phyloP scores from a whole-genome alignment of 2,329 filamentous ascomycete genomes.

The Hypocreales sp. region DNA sequence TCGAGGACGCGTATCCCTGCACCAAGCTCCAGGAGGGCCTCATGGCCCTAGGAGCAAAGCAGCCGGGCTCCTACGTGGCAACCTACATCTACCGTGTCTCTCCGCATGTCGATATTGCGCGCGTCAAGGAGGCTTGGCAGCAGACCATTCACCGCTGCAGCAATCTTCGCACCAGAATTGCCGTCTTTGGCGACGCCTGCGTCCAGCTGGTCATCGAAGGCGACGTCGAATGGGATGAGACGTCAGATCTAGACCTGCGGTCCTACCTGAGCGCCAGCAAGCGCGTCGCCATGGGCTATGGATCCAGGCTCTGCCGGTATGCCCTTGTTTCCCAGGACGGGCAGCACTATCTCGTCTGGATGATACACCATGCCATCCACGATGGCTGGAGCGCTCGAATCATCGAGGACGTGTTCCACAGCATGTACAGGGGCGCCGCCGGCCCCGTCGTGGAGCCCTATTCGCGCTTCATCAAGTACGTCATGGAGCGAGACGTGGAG shows the following conservation, averaged over 20 bases:
- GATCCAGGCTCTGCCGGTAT: constrained; percentile 2
- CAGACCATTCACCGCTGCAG: background rate
- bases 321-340: constrained; percentile 1
- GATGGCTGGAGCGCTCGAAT: too few relatives aligned
- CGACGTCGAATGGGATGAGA: background rate
- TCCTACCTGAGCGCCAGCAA: background rate
- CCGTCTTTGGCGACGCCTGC: constrained; percentile 1
- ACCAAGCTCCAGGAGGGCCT: constrained; percentile 22
- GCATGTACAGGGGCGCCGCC: too few relatives aligned
- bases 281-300: constrained; percentile 1
- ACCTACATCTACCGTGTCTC: constrained; percentile 9
- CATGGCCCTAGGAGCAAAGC: constrained; percentile 15
- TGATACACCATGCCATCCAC: constrained; percentile 10
- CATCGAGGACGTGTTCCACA: too few relatives aligned
- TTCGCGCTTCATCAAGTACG: too few relatives aligned
- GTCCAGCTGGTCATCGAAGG: constrained; percentile 2
- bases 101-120: constrained; percentile 6
- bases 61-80: constrained; percentile 18
- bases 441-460: too few relatives aligned
- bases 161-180: constrained; percentile 6
- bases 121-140: constrained; percentile 14
- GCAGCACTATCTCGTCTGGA: constrained; percentile 5
- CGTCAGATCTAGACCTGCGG: background rate
- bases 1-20: constrained; percentile 20
- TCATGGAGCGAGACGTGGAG: too few relatives aligned